These are phyloP conservation scores for Adansonia digitata DNA, from an alignment of 345 rosid genomes.

Conservation along the genomic window DNA sequence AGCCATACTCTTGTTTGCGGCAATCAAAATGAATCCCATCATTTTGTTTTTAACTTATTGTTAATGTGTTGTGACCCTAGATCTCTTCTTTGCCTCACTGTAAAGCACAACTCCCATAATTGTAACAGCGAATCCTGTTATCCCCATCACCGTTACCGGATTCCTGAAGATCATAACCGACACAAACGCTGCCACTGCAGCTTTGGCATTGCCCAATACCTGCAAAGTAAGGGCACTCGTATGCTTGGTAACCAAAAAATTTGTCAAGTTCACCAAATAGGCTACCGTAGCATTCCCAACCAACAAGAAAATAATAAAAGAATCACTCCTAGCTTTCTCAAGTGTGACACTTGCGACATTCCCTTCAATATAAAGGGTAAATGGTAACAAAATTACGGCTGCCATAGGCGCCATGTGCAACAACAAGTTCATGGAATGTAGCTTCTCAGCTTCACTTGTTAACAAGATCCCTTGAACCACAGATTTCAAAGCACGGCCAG, in stretches of 20 bases:
- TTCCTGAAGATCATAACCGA: constrained; percentile 88
- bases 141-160: constrained; percentile 90
- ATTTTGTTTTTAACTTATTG: not conserved
- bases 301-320: constrained; percentile 61
- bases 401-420: constrained; percentile 97
- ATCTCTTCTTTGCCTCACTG: constrained; percentile 97
- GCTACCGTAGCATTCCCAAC: constrained; percentile 93
- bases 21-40: constrained; percentile 32
- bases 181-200: constrained; percentile 90
- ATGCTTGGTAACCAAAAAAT: constrained; percentile 95
- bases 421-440: constrained; percentile 91
- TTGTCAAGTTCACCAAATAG: constrained; percentile 86
- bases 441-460: constrained; percentile 82
- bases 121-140: constrained; percentile 79
- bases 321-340: constrained; percentile 72
- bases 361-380: constrained; percentile 88
- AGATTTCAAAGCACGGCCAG: constrained; percentile 91
- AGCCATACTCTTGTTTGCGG: constrained; percentile 35
- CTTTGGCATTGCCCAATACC: constrained; percentile 95
- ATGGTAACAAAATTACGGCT: constrained; percentile 74
- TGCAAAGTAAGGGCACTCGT: constrained; percentile 96
- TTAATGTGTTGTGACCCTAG: constrained; percentile 56
- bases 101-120: constrained; percentile 95
- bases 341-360: constrained; percentile 64
- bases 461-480: constrained; percentile 82